Conservation (phyloP, 345 rosid species). For the Aurinia saxatilis region DNA sequence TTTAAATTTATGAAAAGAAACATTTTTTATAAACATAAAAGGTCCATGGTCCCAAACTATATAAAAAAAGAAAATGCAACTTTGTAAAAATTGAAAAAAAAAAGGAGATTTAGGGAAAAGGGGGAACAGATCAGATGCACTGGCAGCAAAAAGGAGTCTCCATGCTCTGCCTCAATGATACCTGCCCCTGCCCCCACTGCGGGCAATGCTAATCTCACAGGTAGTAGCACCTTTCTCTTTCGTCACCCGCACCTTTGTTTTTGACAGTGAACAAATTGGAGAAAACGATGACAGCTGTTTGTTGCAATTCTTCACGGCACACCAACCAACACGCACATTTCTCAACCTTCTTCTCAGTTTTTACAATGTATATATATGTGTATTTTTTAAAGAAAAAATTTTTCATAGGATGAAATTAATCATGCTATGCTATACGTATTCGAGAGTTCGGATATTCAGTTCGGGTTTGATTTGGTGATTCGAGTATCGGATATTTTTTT, state of each 20-base stretch:
- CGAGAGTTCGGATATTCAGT: too few species aligned
- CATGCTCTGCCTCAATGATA: slow-evolving; percentile 29
- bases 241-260: slow-evolving; percentile 24
- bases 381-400: too few species aligned
- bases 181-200: slow-evolving; percentile 14
- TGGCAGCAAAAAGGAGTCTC: slow-evolving; percentile 20
- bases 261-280: not conserved
- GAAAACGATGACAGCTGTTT: slow-evolving; percentile 14
- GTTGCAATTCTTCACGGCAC: slow-evolving; percentile 25
- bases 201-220: slow-evolving; percentile 19
- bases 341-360: not conserved
- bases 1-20: too few species aligned
- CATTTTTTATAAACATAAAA: too few species aligned
- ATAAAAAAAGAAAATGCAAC: too few species aligned
- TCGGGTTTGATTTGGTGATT: too few species aligned
- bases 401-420: too few species aligned
- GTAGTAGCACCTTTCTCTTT: not conserved
- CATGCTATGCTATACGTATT: too few species aligned
- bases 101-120: not conserved
- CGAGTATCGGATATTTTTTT: too few species aligned
- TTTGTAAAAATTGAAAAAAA: not conserved
- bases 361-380: not conserved
- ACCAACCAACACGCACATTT: slow-evolving; percentile 23
- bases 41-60: too few species aligned
- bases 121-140: slow-evolving; percentile 29